Conservation (phyloP, 2,329 filamentous ascomycete species). For the Calonectria pseudoreteaudii region DNA sequence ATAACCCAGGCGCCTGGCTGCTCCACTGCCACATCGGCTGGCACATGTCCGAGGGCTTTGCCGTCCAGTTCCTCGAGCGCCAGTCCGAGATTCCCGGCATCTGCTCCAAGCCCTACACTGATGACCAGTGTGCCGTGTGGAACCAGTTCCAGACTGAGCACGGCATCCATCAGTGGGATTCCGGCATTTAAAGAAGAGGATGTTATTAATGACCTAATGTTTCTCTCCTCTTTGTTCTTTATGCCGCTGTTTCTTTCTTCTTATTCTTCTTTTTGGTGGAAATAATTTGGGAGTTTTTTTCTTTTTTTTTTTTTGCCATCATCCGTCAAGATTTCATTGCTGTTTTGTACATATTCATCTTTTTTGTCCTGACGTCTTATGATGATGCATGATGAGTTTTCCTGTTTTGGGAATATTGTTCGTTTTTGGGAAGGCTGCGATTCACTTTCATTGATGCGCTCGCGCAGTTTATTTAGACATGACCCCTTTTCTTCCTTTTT, state of each 20-base stretch:
- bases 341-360: neutral
- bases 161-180: conserved; percentile 24
- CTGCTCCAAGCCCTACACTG: neutral
- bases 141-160: neutral
- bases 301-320: neutral
- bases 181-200: conserved; percentile 19
- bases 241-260: neutral
- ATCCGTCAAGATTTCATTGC: neutral
- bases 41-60: conserved; percentile 30
- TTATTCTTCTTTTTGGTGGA: neutral
- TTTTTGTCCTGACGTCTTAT: neutral
- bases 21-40: conserved; percentile 61
- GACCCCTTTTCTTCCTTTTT: neutral
- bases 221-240: neutral
- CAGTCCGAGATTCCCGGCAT: conserved; percentile 7
- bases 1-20: conserved; percentile 63
- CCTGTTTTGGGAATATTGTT: neutral
- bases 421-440: neutral
- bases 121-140: conserved; percentile 17
- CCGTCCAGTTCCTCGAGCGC: conserved; percentile 28
- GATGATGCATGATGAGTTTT: neutral
- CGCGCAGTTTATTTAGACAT: neutral
- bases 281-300: neutral
- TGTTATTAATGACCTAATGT: neutral
- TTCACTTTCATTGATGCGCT: neutral